A percentile compares a stretch with the other conserved stretches of the same genome.
Conservation (phyloP, 164 flowering plant species). For the Tetracentron sinense region DNA sequence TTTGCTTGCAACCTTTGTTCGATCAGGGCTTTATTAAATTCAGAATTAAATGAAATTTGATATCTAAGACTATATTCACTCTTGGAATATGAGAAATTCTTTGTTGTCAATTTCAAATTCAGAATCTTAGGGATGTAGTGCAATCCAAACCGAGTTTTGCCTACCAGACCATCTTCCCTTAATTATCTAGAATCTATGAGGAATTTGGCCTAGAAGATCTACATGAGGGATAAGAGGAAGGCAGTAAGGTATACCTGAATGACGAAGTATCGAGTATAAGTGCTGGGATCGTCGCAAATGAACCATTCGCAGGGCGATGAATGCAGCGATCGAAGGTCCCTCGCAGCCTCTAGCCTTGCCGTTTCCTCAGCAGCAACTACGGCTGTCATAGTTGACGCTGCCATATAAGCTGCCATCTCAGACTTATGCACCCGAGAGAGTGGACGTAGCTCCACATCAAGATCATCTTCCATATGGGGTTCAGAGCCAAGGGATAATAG, state of each 20-base stretch:
- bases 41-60: too few relatives aligned
- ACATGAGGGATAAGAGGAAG: too few relatives aligned
- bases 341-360: slow-evolving; percentile 68
- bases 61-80: too few relatives aligned
- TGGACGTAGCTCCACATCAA: slow-evolving; percentile 11
- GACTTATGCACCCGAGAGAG: slow-evolving; percentile 38
- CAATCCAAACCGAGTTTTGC: too few relatives aligned
- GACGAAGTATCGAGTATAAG: slow-evolving; percentile 68
- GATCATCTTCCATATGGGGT: slow-evolving; percentile 16
- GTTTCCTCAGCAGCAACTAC: slow-evolving; percentile 83
- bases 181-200: too few relatives aligned
- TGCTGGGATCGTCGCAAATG: slow-evolving; percentile 65
- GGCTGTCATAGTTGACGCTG: slow-evolving; percentile 86
- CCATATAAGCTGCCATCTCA: slow-evolving; percentile 68
- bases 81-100: too few relatives aligned
- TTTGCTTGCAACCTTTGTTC: too few relatives aligned
- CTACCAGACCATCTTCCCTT: too few relatives aligned
- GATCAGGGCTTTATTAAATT: too few relatives aligned
- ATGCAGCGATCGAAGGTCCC: slow-evolving; percentile 70
- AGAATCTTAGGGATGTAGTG: too few relatives aligned
- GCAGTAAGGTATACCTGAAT: slow-evolving; percentile 64
- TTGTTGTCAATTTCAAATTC: too few relatives aligned
- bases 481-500: slow-evolving; percentile 28
- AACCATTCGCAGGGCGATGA: slow-evolving; percentile 97
- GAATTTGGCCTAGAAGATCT: too few relatives aligned